Base-by-base conservation (phyloP, 257 asterid genomes). In the Solanum gracilifrons region DNA sequence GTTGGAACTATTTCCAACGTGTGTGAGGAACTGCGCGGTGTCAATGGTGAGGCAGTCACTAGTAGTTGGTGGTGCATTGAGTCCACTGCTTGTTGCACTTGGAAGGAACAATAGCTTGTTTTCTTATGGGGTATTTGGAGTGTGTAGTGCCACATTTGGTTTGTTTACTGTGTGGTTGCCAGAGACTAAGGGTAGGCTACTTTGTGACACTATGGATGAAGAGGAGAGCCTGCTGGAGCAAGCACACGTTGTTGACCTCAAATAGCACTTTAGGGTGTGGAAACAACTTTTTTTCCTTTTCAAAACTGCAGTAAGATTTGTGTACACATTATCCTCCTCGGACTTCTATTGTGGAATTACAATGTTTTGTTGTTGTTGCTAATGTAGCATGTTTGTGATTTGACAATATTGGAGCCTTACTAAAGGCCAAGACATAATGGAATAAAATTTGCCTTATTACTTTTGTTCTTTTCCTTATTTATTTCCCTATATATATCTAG, bases 1-100 rank as follows among this genome's bases (percentile, higher is more conserved):
- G 4, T 13, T 96, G n/a, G 98, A 96, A 87, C 39, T 96, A 73
- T 96, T 95, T 37, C 98, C 98, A 0, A 96, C 98, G 7, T 90
- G 93, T 32, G 95, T 95, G 29, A 88, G 99, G 88, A 96, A 94
- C 88, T 96, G 95, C 1, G 98, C 97, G 0, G 85, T 94, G 88
- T 92, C 99, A 20, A 90, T 95, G 92, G 95, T 92, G 91, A 85
- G 98, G 68, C 97, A 95, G 89, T 93, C 96, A 25, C 32, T 93
- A 88, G 92, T 93, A 43, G 33, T 93, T 12, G 95, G 96, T 7
- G 96, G 95, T 5, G 89, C 87, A 3, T 85, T 96, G 11, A 88
- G 93, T 82, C 96, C 98, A 5, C 58, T 92, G 64, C 77, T 96
- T 77, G 93, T 92, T 51, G 96, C 94, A 0, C 92, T 90, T 2